Base-by-base conservation (phyloP, 345 rosid species). In the Bruguiera parviflora region DNA sequence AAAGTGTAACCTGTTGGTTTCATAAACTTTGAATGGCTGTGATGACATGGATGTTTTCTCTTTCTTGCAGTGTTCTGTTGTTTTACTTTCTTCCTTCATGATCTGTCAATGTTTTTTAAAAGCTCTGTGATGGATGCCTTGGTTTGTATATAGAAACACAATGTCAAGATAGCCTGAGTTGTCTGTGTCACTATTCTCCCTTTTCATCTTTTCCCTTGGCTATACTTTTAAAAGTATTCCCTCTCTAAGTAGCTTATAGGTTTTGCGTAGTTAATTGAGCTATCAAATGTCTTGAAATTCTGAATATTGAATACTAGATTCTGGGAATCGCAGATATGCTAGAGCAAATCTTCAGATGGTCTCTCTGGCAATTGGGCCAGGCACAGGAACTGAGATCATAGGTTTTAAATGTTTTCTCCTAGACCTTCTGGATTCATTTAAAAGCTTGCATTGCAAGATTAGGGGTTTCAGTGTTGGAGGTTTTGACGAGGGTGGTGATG, bases 281-380 rank as follows among this genome's bases (percentile, higher is more conserved):
- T 70, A 64, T 78, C 66, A 55, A 55, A 65, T 60, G 66, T 66
- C 72, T 75, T 82, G 62, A 63, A 82, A 77, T 82, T 75, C 75
- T 76, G 83, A 82, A 75, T 84, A 84, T 80, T 88, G 76, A 80
- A 86, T 74, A 49, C 70, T 82, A 88, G 90, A 81, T 86, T 86
- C 82, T 83, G 87, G 90, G 92, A 86, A 81, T 85, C 84, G 84
- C 87, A 86, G 88, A 88, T 88, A 46, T 77, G 80, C 88, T 84
- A 84, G 90, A 84, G 90, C 84, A 76, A 76, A 66, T 83, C 87
- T 81, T 77, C 85, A 81, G 87, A 81, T 82, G 83, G 86, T 81
- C 80, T 73, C 79, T 79, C 88, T 88, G 86, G 87, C 83, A 82
- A 73, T 76, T 82, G 84, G 83, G 89, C 84, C 88, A 79, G 86